Conservation (phyloP, 1,284 basidiomycete genomes). For the Ustilago shanxiensis region DNA sequence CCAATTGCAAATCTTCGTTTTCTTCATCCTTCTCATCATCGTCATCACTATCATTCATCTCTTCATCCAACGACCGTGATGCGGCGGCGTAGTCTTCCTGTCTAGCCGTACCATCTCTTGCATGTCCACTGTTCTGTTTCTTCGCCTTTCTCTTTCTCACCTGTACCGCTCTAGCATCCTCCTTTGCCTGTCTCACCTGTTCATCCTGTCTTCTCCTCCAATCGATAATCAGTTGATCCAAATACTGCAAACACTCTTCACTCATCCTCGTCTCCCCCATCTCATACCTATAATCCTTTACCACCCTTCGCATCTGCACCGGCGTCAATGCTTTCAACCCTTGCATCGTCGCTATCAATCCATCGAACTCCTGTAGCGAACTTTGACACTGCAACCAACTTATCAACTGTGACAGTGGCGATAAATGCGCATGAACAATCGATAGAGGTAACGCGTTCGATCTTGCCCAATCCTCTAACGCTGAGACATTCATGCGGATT, state of each 20-base stretch:
- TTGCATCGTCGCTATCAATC: constrained; percentile 89
- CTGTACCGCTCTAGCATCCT: constrained; percentile 34
- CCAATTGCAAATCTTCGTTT: constrained; percentile 6
- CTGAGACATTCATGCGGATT: constrained; percentile 87
- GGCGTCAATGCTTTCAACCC: constrained; percentile 88
- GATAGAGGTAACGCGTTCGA: constrained; percentile 83
- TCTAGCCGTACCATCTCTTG: constrained; percentile 54
- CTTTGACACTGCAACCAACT: constrained; percentile 83
- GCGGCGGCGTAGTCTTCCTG: constrained; percentile 46
- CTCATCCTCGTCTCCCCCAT: constrained; percentile 91
- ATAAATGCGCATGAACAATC: constrained; percentile 81
- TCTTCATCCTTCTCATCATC: constrained; percentile 21
- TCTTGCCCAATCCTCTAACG: constrained; percentile 91
- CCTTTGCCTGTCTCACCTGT: constrained; percentile 32
- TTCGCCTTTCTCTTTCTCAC: constrained; percentile 34
- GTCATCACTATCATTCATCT: constrained; percentile 9
- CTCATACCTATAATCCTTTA: constrained; percentile 94
- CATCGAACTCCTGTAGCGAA: constrained; percentile 79
- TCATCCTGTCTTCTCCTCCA: constrained; percentile 79
- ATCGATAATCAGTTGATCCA: constrained; percentile 92
- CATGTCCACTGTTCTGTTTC: constrained; percentile 39
- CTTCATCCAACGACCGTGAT: constrained; percentile 16
- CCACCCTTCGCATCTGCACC: constrained; percentile 91
- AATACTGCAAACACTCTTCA: constrained; percentile 92
- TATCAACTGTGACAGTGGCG: constrained; percentile 85